phyloP scores from a whole-genome alignment of 2,329 filamentous ascomycete species.

The Calycina herbarum region DNA sequence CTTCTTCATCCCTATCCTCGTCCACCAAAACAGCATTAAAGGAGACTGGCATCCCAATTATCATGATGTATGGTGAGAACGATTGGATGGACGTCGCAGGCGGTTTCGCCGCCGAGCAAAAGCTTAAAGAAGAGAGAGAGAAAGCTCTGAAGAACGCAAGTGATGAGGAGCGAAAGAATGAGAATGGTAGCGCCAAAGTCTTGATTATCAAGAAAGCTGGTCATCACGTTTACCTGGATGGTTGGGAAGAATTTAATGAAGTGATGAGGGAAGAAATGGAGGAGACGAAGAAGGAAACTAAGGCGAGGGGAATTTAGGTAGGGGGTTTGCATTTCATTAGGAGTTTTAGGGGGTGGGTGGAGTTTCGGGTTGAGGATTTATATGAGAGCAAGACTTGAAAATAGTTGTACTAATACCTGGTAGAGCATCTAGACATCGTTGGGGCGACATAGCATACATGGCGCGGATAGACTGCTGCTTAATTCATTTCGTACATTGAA shows the following conservation, averaged over 20 bases:
- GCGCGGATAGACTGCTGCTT: background rate
- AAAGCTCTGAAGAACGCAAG: slow-evolving; percentile 62
- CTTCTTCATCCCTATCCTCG: slow-evolving; percentile 11
- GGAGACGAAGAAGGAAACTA: slow-evolving; percentile 42
- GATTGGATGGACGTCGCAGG: slow-evolving; percentile 98
- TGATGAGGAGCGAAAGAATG: slow-evolving; percentile 65
- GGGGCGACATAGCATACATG: background rate
- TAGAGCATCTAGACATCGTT: background rate
- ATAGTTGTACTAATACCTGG: slow-evolving; percentile 6
- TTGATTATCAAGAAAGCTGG: slow-evolving; percentile 72
- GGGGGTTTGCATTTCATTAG: background rate
- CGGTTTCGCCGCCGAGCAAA: slow-evolving; percentile 76
- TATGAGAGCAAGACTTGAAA: background rate
- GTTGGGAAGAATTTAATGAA: slow-evolving; percentile 68
- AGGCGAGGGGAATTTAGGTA: slow-evolving; percentile 5
- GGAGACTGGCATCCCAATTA: slow-evolving; percentile 71
- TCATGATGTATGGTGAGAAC: slow-evolving; percentile 95
- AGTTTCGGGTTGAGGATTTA: background rate
- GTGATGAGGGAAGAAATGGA: slow-evolving; percentile 66
- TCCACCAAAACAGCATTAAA: slow-evolving; percentile 20
- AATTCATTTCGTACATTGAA: background rate
- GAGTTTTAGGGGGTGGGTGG: background rate
- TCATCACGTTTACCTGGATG: slow-evolving; percentile 72
- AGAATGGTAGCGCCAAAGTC: slow-evolving; percentile 82
- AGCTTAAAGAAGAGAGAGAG: slow-evolving; percentile 67